Evolutionary conservation across 768 basidiomycete genomes (phyloP), one percentile per base, ranked within the genome.

Genomic region (Phylloporus arenicola): DNA sequence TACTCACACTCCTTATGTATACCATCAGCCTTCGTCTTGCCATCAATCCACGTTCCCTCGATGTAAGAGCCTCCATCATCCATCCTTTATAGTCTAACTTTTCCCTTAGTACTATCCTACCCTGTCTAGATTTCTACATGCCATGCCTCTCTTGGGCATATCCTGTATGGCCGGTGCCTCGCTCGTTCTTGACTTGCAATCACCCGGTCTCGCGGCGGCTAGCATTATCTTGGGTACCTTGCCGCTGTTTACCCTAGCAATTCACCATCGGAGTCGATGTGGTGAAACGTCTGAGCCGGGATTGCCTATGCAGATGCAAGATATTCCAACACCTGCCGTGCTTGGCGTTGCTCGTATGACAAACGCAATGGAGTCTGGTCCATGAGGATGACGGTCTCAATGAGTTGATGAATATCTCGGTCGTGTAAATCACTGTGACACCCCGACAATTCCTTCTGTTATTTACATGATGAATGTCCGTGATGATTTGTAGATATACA

Each of bases 1-100:
- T 24, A 3, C 22, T 24, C 22, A 24, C 22, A 3, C 22, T n/a
- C n/a, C n/a, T n/a, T n/a, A n/a, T n/a, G n/a, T n/a, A n/a, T 24
- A 65, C 62, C 9, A 24, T 24, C 22, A 24, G 41, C 20, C 57
- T 65, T 34, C 48, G 50, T n/a, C 34, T 62, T 22, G 48, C 53
- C 12, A 39, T 42, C 34, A 45, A 51, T 19, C 12, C 43, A 10
- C 48, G 52, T 27, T 53, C 48, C 35, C 24, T 59, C 37, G 47
- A 40, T 0, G 63, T 59, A 46, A 35, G 33, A 0, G 16, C 37
- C 10, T 40, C 13, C 12, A 12, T 24, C 13, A 24, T 24, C 22
- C 13, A 24, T 24, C 22, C 6, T 3, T 11, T 16, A 20, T 12
- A 13, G 30, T 45, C 41, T 33, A 6, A 47, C 10, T 3, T n/a